These are phyloP conservation scores for Tribonema minus DNA, from an alignment of 108 stramenopile species.

Conservation along the genomic window DNA sequence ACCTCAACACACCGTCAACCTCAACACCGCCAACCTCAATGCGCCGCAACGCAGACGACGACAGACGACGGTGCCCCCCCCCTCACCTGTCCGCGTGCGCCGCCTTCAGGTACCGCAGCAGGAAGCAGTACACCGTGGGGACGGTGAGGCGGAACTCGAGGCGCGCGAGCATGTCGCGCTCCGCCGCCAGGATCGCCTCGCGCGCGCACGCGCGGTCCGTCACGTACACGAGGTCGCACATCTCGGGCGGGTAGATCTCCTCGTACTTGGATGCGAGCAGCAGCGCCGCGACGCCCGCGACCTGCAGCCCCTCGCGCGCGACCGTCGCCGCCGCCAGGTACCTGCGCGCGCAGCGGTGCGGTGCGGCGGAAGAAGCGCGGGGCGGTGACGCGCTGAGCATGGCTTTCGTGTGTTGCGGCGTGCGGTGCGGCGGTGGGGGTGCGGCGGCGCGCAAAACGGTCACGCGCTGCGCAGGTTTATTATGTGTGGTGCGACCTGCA, in stretches of 20 bases:
- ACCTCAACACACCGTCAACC: too few relatives aligned
- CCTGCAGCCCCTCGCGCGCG: conserved; percentile 77
- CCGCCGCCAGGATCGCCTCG: conserved; percentile 89
- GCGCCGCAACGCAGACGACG: too few relatives aligned
- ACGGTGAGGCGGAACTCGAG: conserved; percentile 82
- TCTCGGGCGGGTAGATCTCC: conserved; percentile 96
- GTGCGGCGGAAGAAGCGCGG: too few relatives aligned
- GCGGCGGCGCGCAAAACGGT: conserved; percentile 85
- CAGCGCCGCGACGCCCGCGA: conserved; percentile 93
- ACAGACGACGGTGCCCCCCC: too few relatives aligned
- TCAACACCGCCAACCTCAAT: too few relatives aligned
- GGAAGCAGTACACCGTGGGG: conserved; percentile 84
- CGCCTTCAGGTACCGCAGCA: conserved; percentile 76
- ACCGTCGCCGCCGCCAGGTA: conserved; percentile 67
- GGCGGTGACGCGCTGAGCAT: conserved; percentile 77
- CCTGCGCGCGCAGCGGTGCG: conserved; percentile 77
- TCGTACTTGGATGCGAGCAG: conserved; percentile 97
- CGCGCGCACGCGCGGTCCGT: conserved; percentile 86
- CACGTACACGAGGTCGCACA: conserved; percentile 92
- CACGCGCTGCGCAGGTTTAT: conserved; percentile 89
- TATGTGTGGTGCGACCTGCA: conserved; percentile 97
- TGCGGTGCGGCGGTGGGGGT: conserved; percentile 91
- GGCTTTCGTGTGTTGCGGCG: conserved; percentile 70
- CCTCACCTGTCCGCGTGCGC: conserved; percentile 44
- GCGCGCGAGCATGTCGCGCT: conserved; percentile 72